These are phyloP conservation scores for Entonaema liquescens DNA, from an alignment of 495 filamentous ascomycete genomes.

Conservation along the genomic window DNA sequence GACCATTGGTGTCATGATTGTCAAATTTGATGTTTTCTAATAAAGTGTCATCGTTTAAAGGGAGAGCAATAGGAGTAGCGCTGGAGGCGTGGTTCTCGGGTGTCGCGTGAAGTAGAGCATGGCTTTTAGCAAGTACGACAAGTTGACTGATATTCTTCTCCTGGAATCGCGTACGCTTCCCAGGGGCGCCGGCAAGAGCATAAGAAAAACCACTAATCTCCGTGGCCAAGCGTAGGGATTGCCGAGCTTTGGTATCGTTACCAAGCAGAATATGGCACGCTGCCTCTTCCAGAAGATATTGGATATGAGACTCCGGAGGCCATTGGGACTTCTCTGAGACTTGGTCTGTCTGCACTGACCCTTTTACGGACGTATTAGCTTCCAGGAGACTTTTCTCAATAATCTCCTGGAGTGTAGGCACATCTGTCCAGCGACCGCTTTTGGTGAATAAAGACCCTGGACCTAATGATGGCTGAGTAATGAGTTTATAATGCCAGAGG, in stretches of 20 bases:
- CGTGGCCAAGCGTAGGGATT: constrained; percentile 73
- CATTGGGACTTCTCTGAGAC: constrained; percentile 35
- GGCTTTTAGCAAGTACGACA: constrained; percentile 87
- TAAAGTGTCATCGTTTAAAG: constrained; percentile 91
- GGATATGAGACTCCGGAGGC: constrained; percentile 58
- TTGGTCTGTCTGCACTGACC: constrained; percentile 54
- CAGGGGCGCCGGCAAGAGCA: constrained; percentile 82
- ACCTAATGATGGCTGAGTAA: constrained; percentile 75
- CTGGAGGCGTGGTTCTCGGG: constrained; percentile 8
- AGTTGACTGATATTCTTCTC: constrained; percentile 88
- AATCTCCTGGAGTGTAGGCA: constrained; percentile 56
- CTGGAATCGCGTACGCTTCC: constrained; percentile 94
- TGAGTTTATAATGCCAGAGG: constrained; percentile 87
- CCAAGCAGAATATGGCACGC: constrained; percentile 87
- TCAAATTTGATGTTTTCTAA: constrained; percentile 86
- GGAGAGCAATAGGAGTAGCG: constrained; percentile 68
- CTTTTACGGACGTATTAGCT: constrained; percentile 34
- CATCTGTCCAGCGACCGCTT: constrained; percentile 57
- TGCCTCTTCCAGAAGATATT: constrained; percentile 81
- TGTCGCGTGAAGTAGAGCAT: constrained; percentile 28
- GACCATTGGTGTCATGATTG: constrained; percentile 53
- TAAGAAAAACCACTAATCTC: constrained; percentile 75
- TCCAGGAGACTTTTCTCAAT: constrained; percentile 52
- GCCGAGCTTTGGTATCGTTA: constrained; percentile 76
- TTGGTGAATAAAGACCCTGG: constrained; percentile 57